These are phyloP conservation scores for Ogataea saltuana DNA, from an alignment of 805 yeast genomes.

Conservation along the genomic window DNA sequence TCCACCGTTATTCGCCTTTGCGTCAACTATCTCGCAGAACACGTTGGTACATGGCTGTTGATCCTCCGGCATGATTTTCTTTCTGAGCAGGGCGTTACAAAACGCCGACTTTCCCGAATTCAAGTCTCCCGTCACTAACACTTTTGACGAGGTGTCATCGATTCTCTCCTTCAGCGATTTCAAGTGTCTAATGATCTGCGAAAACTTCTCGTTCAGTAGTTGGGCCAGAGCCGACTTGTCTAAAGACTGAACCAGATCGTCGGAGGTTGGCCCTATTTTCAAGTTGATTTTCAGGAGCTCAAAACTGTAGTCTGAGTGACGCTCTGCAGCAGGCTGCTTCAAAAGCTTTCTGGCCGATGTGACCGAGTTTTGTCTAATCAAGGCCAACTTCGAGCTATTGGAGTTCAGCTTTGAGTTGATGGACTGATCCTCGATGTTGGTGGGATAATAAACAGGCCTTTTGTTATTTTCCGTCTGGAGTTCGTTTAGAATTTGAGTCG, in stretches of 20 bases:
- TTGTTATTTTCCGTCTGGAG: constrained; percentile 55
- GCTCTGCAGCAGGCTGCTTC: constrained; percentile 17
- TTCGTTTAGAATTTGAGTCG: constrained; percentile 51
- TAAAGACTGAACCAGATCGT: constrained; percentile 51
- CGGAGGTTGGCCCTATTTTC: constrained; percentile 50
- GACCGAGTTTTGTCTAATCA: constrained; percentile 44
- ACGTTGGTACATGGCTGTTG: constrained; percentile 98
- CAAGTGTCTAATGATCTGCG: constrained; percentile 66
- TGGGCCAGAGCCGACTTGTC: constrained; percentile 71
- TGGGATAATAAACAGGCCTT: constrained; percentile 66
- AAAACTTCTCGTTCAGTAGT: constrained; percentile 66
- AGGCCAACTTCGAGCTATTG: constrained; percentile 52
- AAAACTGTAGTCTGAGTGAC: constrained; percentile 43
- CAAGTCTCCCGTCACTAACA: constrained; percentile 93
- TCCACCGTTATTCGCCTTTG: constrained; percentile 62
- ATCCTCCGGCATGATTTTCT: constrained; percentile 85
- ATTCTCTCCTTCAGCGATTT: constrained; percentile 74
- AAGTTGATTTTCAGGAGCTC: constrained; percentile 64
- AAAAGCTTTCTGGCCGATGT: constrained; percentile 16
- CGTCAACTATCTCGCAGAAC: constrained; percentile 91
- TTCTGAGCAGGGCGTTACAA: constrained; percentile 83
- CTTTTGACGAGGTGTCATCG: constrained; percentile 90
- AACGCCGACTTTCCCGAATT: constrained; percentile 96
- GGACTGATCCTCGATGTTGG: constrained; percentile 38
- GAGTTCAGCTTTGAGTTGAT: constrained; percentile 44